phyloP scores from a whole-genome alignment of 495 filamentous ascomycete species.

The Aspergillus bertholletiae region DNA sequence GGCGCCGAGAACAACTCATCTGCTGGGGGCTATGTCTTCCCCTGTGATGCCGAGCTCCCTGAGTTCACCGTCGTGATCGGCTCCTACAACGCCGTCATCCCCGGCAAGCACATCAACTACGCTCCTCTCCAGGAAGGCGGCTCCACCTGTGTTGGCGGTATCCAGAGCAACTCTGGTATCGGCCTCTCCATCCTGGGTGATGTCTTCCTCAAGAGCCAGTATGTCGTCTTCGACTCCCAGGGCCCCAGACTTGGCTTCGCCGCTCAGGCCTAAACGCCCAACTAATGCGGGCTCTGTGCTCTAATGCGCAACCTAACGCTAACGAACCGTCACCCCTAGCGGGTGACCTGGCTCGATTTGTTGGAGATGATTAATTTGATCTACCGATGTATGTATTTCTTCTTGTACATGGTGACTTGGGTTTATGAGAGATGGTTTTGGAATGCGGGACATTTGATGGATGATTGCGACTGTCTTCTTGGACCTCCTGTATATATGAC shows the following conservation, averaged over 20 bases:
- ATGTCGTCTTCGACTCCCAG: conserved; percentile 67
- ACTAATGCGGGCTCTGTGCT: not conserved
- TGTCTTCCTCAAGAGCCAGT: conserved; percentile 75
- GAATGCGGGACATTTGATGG: not conserved
- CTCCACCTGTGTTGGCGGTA: conserved; percentile 58
- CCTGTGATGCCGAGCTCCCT: conserved; percentile 60
- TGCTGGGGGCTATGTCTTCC: conserved; percentile 64
- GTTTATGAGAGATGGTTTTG: not conserved
- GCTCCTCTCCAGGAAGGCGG: conserved; percentile 37
- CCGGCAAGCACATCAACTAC: conserved; percentile 43
- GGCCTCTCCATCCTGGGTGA: conserved; percentile 72
- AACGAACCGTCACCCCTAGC: not conserved
- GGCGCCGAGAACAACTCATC: conserved; percentile 43
- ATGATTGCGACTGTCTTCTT: not conserved
- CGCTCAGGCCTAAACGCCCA: conserved; percentile 26
- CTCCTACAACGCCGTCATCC: conserved; percentile 40
- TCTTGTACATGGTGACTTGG: not conserved
- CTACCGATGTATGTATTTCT: not conserved
- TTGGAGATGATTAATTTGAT: not conserved
- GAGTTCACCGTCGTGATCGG: conserved; percentile 57
- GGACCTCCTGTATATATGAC: not conserved
- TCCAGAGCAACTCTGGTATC: conserved; percentile 60
- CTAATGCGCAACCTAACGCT: not conserved
- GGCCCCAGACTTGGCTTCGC: conserved; percentile 61
- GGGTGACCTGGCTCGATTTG: not conserved